Evolutionary conservation across 176 grass and related monocot genomes (phyloP), one percentile per base, ranked within the genome.

Genomic region (Eleusine coracana): DNA sequence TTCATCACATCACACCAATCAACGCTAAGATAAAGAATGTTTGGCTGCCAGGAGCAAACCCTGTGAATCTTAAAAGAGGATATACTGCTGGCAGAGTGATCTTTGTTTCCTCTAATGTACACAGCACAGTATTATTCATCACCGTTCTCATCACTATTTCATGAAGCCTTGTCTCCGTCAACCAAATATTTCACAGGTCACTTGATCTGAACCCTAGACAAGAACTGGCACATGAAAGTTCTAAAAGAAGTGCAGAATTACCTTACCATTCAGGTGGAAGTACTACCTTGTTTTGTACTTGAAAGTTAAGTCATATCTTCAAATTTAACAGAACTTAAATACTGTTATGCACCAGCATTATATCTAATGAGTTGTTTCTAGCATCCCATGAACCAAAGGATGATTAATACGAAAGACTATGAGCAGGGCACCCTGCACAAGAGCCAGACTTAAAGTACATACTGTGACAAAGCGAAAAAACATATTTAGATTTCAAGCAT

Each of bases 171-270:
- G 7, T 34, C 8, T 54, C 46, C 7, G 34, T 51, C 7, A 52
- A 34, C 14, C 23, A 74, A 52, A 34, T 52, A 8, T 51, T 25
- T 28, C 28, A 73, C 6, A 27, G 25, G 70, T 48, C 70, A 73
- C 25, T 31, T 2, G 46, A 42, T 45, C 45, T 50, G 14, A 2
- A 29, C 23, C 13, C 23, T 13, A 50, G 44, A 66, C 45, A 28
- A 29, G 23, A 72, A 49, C 41, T 16, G n/a, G 16, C 42, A 50
- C 70, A 31, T 29, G 44, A 73, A 17, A 29, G 25, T 15, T 73
- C 3, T 73, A 50, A 31, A 49, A 29, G 25, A 56, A 68, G 60
- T 46, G 61, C 76, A 91, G 18, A 29, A 72, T 72, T 70, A 6
- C 14, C 0, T 16, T 73, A 36, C 16, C 7, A 74, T 54, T 4